Conservation (phyloP, 1,284 basidiomycete genomes). For the Coriolopsis trogii region DNA sequence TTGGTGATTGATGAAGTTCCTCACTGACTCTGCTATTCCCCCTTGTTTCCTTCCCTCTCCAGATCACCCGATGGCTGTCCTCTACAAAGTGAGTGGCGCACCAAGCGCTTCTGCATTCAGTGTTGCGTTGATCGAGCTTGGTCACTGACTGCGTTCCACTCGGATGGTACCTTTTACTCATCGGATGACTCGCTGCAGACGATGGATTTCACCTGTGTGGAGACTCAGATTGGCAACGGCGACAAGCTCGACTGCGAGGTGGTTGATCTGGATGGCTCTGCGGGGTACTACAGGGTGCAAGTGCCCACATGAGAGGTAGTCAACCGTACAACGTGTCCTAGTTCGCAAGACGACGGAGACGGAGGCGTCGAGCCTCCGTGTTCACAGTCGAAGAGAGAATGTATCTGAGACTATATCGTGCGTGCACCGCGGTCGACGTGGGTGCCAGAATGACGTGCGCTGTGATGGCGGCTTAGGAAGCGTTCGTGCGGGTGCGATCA, state of each 20-base stretch:
- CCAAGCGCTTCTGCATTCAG: neutral
- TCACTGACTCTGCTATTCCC: neutral
- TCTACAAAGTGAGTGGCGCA: constrained; percentile 61
- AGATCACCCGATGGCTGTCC: constrained; percentile 87
- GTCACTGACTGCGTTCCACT: neutral
- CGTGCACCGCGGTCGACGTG: too few relatives aligned
- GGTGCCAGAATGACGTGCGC: too few relatives aligned
- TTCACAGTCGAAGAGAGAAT: too few relatives aligned
- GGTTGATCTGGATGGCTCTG: constrained; percentile 49
- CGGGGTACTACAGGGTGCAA: constrained; percentile 41
- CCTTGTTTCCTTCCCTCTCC: constrained; percentile 4
- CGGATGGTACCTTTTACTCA: constrained; percentile 11
- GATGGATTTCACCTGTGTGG: constrained; percentile 82
- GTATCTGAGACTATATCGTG: too few relatives aligned
- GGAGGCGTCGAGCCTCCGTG: neutral
- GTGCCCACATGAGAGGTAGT: constrained; percentile 25
- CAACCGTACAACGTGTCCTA: too few relatives aligned
- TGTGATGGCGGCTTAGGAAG: too few relatives aligned
- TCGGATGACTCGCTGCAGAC: constrained; percentile 43
- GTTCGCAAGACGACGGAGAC: neutral
- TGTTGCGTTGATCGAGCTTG: too few relatives aligned
- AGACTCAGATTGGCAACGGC: constrained; percentile 83
- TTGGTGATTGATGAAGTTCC: neutral
- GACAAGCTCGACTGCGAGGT: constrained; percentile 78
- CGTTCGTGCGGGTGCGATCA: too few relatives aligned